Evolutionary conservation across 352 stramenopile genomes (phyloP).

Genomic region (Phytophthora sansomeana): DNA sequence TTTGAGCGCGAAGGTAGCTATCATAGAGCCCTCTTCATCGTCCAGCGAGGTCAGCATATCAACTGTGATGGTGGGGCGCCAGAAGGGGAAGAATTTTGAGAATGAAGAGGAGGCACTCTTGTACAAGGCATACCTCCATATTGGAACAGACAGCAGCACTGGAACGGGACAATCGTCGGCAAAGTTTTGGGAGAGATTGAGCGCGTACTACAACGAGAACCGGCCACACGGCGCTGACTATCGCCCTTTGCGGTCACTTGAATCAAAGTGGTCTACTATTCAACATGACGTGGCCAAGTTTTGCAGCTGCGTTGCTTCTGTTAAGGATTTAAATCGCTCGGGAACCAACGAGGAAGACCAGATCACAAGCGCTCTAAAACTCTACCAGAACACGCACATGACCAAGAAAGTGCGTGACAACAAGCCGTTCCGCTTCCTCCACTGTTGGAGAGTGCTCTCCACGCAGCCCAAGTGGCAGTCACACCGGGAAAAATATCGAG

Average conservation of each 20-base stretch:
- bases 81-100: constrained; percentile 2
- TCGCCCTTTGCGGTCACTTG: background rate
- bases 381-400: constrained; percentile 7
- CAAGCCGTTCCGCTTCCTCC: constrained; percentile 2
- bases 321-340: constrained; percentile 4
- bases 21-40: too few species aligned
- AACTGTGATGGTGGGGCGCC: too few species aligned
- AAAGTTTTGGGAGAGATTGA: background rate
- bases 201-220: background rate
- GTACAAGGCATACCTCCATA: background rate
- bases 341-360: constrained; percentile 1
- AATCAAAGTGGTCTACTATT: constrained; percentile 14
- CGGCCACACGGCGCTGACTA: background rate
- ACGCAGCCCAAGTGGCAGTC: background rate
- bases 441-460: constrained; percentile 15
- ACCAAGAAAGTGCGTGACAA: background rate
- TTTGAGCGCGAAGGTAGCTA: too few species aligned
- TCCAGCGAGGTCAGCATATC: too few species aligned
- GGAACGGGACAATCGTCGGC: background rate
- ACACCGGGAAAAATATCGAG: background rate
- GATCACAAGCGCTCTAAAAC: background rate
- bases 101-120: background rate
- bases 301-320: background rate
- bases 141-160: background rate
- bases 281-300: constrained; percentile 12